Base-by-base conservation (phyloP, 352 stramenopile genomes). In the Thalassiosira livingstoniorum region DNA sequence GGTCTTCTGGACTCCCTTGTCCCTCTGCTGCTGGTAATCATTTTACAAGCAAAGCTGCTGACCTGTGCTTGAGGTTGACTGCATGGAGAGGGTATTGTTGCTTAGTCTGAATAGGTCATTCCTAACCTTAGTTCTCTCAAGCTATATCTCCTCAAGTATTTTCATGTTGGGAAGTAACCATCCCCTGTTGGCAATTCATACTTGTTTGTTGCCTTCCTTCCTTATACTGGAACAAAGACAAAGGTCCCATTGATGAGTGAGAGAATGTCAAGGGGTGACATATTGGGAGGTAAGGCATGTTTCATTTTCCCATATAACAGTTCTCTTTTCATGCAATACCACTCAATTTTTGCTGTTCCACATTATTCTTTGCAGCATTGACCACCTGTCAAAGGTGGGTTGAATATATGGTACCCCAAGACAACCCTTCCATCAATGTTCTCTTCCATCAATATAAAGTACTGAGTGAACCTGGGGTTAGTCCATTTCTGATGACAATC, bases 331-430 rank as follows among this genome's bases (percentile, higher is more conserved):
- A n/a, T 47, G 32, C 60, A 2, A n/a, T 78, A 63, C 31, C 29
- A 66, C 37, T 68, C 69, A 37, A 34, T 31, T 35, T 78, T 78
- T 13, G 63, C 31, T 11, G 39, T 61, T 45, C 69, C 69, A n/a
- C n/a, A 63, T 78, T 78, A 11, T 78, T 58, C 60, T 78, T 29
- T 51, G 27, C 37, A 27, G 55, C 27, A 37, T 78, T 57, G 54
- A 54, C 69, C 51, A 78, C 55, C 58, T 78, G 60, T 57, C 69
- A 78, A 29, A 78, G 25, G 34, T 23, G 43, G 10, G 69, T 78
- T 10, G 54, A 47, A 76, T 76, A n/a, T n/a, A 67, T 25, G 67
- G 53, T 23, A 72, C 37, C 31, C 64, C 64, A 5, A 72, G 18
- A 23, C 47, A 58, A 37, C 65, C 72, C 55, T 74, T 73, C 72